Base-by-base conservation (phyloP, 2,329 filamentous ascomycete genomes). In the Monosporascus cannonballus region DNA sequence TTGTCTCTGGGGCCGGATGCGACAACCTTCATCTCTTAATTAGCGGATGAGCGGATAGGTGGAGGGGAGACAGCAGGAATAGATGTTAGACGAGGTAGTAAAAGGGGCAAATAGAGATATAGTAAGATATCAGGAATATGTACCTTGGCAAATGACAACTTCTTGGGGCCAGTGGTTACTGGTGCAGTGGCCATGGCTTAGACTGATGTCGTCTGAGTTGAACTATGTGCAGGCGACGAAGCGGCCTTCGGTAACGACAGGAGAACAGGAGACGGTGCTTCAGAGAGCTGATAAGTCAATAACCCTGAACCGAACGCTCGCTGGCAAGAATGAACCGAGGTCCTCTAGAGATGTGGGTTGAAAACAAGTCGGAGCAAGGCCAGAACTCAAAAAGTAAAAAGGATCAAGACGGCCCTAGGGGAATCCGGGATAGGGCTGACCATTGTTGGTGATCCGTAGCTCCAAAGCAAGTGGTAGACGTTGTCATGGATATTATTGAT, bases 331-430 rank as follows among this genome's bases (percentile, higher is more conserved):
- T 46, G 42, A 15, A 14, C 41, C 20, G 14, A 24, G n/a, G 11
- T 17, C 42, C 42, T 25, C 22, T 22, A 24, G 25, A 22, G 15
- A 27, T 30, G 51, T 27, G 42, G 51, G 51, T 44, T 25, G 36
- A 50, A 51, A 45, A 44, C 39, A 42, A 56, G 36, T 54, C 53
- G 30, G 37, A 56, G 44, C 50, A 41, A 49, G 50, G 61, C 63
- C 63, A 62, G 60, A 71, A 75, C 74, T 81, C 75, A 81, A 73
- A 71, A 76, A 76, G 73, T 69, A 71, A 75, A 77, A 73, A 74
- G 73, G 71, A 78, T 76, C 72, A 76, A 72, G 69, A 72, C 76
- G 73, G 72, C 72, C 77, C 73, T 73, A 68, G 71, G 72, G 68
- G 72, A 74, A 68, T 71, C 71, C 63, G 68, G 69, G 70, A 71